A percentile compares a stretch with the other conserved stretches of the same genome.
Conservation (phyloP, 2,329 filamentous ascomycete species). For the Orbilia javanica region DNA sequence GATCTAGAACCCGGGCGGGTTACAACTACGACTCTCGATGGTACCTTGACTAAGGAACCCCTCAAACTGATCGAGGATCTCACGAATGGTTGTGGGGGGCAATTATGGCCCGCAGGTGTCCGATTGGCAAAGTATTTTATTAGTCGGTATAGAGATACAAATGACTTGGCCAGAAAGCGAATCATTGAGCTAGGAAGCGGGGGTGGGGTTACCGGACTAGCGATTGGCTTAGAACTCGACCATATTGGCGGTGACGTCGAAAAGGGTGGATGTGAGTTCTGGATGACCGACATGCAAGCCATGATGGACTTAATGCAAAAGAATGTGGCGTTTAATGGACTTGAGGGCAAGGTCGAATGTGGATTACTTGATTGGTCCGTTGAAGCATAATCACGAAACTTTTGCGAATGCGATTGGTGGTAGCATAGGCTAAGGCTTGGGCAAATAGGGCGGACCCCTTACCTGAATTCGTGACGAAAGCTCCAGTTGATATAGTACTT, state of each 20-base stretch:
- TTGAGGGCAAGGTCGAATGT: slow-evolving; percentile 75
- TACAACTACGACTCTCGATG: slow-evolving; percentile 75
- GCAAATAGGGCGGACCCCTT: slow-evolving; percentile 73
- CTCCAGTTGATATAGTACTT: slow-evolving; percentile 82
- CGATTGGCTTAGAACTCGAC: slow-evolving; percentile 61
- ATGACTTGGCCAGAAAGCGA: slow-evolving; percentile 59
- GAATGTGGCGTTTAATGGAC: slow-evolving; percentile 85
- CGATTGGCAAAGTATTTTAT: slow-evolving; percentile 88
- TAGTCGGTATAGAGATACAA: slow-evolving; percentile 64
- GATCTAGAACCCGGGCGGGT: slow-evolving; percentile 62
- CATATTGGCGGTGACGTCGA: slow-evolving; percentile 41
- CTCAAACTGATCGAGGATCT: slow-evolving; percentile 87
- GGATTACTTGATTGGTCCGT: slow-evolving; percentile 83
- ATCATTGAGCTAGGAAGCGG: slow-evolving; percentile 89
- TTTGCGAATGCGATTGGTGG: slow-evolving; percentile 14
- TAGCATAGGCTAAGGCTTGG: not conserved
- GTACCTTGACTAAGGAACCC: slow-evolving; percentile 74
- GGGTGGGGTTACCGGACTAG: slow-evolving; percentile 83
- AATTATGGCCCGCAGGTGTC: slow-evolving; percentile 95
- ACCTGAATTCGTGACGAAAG: slow-evolving; percentile 69
- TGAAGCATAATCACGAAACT: slow-evolving; percentile 62
- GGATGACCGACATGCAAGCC: slow-evolving; percentile 86
- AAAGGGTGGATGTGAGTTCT: slow-evolving; percentile 70
- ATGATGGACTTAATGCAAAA: slow-evolving; percentile 88
- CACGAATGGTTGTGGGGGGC: slow-evolving; percentile 87